Evolutionary conservation across 2,329 filamentous ascomycete species (phyloP).

Genomic region (Coniochaeta ligniaria): DNA sequence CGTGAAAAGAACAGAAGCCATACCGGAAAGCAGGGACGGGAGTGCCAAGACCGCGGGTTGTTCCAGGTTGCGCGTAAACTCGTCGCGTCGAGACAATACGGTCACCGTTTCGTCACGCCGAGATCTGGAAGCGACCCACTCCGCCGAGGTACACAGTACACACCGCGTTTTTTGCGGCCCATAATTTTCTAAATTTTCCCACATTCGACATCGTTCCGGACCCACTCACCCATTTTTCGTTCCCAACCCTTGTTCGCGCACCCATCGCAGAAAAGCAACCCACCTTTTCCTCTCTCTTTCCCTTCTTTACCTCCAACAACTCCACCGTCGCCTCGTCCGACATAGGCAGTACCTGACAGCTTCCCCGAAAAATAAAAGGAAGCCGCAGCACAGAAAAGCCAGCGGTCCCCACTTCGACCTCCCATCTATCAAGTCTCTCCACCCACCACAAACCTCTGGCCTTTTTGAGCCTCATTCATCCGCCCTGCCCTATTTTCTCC

Average conservation of each 20-base stretch:
- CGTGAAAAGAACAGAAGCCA: not conserved
- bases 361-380: slow-evolving; percentile 17
- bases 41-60: too few relatives aligned
- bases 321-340: slow-evolving; percentile 5
- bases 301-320: not conserved
- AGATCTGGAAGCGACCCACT: not conserved
- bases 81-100: too few relatives aligned
- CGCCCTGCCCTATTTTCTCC: not conserved
- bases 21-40: too few relatives aligned
- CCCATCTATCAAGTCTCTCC: slow-evolving; percentile 33
- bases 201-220: slow-evolving; percentile 10
- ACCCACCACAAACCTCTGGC: slow-evolving; percentile 18
- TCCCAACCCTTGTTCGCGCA: slow-evolving; percentile 14
- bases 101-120: not conserved
- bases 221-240: slow-evolving; percentile 14
- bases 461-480: slow-evolving; percentile 20
- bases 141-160: not conserved
- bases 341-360: slow-evolving; percentile 14
- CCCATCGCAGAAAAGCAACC: slow-evolving; percentile 10
- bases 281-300: slow-evolving; percentile 9
- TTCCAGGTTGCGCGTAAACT: too few relatives aligned
- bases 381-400: slow-evolving; percentile 30
- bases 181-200: slow-evolving; percentile 7
- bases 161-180: not conserved
- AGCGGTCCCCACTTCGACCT: slow-evolving; percentile 39